These are phyloP conservation scores for Ceratocystis lukuohia DNA, from an alignment of 2,329 filamentous ascomycete species.

Conservation along the genomic window DNA sequence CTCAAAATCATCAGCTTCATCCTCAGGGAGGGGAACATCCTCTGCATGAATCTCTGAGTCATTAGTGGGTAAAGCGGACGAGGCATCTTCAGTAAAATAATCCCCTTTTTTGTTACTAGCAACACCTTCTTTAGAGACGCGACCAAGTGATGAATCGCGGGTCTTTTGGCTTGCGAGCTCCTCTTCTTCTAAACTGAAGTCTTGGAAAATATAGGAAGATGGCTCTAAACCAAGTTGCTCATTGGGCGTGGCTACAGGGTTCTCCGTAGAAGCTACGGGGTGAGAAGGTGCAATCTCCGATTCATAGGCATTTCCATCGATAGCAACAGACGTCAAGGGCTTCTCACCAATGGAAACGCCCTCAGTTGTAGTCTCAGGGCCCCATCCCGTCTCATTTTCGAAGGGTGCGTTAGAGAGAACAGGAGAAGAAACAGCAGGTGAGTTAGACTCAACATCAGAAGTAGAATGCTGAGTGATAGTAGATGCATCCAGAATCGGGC, in stretches of 20 bases:
- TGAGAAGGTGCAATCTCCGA: no score
- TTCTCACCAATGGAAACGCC: background rate
- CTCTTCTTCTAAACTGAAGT: background rate
- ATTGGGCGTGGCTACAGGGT: background rate
- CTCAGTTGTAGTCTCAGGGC: background rate
- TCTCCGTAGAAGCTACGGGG: background rate
- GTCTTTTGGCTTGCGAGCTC: background rate
- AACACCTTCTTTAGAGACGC: background rate
- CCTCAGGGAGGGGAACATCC: background rate
- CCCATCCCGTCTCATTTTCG: background rate
- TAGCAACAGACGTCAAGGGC: background rate
- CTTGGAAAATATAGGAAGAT: no score
- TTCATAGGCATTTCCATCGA: background rate
- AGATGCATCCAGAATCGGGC: background rate
- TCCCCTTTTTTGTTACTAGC: no score
- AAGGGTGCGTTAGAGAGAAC: background rate
- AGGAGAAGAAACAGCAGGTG: background rate
- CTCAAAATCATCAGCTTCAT: background rate
- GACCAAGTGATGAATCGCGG: no score
- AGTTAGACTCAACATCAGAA: background rate
- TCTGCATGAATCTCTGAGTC: background rate
- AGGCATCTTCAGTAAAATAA: background rate
- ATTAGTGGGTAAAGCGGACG: background rate
- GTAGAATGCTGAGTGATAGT: background rate
- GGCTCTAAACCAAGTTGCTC: no score